Conservation (phyloP, 1,284 basidiomycete species). For the Cryptococcus neoformans region DNA sequence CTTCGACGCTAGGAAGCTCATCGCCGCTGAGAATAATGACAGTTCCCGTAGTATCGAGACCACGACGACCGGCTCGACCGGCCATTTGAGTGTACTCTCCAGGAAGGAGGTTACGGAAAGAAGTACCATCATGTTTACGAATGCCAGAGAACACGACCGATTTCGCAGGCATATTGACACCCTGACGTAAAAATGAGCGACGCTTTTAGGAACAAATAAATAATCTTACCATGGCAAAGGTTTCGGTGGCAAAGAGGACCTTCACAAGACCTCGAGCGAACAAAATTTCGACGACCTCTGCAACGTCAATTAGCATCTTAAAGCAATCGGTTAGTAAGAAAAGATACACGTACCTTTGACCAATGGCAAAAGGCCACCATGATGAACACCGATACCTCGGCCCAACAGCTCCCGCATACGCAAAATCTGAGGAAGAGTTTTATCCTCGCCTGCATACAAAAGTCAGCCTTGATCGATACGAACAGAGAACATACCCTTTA, state of each 20-base stretch:
- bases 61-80: conserved; percentile 93
- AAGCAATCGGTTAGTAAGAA: not conserved
- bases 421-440: conserved; percentile 89
- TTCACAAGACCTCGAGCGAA: conserved; percentile 97
- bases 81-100: conserved; percentile 99
- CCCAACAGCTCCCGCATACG: conserved; percentile 87
- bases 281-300: conserved; percentile 88
- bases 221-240: conserved; percentile 86
- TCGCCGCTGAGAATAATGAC: conserved; percentile 88
- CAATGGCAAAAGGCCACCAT: conserved; percentile 92
- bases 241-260: conserved; percentile 96
- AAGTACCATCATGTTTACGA: conserved; percentile 92
- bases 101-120: conserved; percentile 76
- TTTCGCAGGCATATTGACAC: conserved; percentile 99
- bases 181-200: conserved; percentile 54
- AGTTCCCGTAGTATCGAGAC: conserved; percentile 91
- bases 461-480: not conserved
- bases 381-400: conserved; percentile 95
- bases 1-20: conserved; percentile 77
- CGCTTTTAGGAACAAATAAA: not conserved
- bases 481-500: conserved; percentile 70
- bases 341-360: conserved; percentile 69
- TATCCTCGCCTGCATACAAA: conserved; percentile 68
- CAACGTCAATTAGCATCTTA: conserved; percentile 66
- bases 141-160: conserved; percentile 95